Base-by-base conservation (phyloP, 23 red algal species). In the Gracilariopsis chorda region DNA sequence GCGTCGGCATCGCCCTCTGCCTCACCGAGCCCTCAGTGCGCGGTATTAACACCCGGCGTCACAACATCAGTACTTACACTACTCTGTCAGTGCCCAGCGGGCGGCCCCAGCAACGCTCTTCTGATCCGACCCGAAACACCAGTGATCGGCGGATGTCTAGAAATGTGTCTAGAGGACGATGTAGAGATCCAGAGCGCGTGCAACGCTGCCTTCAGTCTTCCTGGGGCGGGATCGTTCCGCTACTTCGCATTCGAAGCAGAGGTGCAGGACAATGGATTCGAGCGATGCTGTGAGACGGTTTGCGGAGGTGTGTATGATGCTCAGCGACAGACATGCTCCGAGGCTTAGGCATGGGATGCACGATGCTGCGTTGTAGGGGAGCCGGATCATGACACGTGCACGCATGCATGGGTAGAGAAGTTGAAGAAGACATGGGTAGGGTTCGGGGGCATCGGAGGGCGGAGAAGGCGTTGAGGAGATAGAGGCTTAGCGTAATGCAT, bases 221-320 rank as follows among this genome's bases (percentile, higher is more conserved):
- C 67, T 24, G 67, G 67, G 3, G 67, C n/a, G 23, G 67, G 67
- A 23, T 42, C 67, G 17, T 36, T 73, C 28, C 67, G 67, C 21
- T 73, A 73, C 67, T 73, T 73, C 17, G 67, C 67, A 23, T 73
- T 73, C 67, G 47, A 73, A n/a, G 67, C 42, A 28, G 67, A 46
- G 40, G 67, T 73, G 23, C 39, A 45, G 17, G 40, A 24, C 17
- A 23, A 42, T 16, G 67, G 67, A 37, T 45, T 73, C 25, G 67
- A 73, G 33, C 17, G 67, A 7, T 73, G 67, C 20, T 73, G 67
- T 23, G 67, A 73, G 40, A 46, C 12, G 32, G 47, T 36, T 47
- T 73, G 67, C 14, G 67, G 17, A 1, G 47, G 67, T 17, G 47
- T 36, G 20, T 73, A 27, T 73, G 67, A 73, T 46, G 6, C 67